phyloP scores from a whole-genome alignment of 148 eudicot species.

The Fallopia convolvulus region DNA sequence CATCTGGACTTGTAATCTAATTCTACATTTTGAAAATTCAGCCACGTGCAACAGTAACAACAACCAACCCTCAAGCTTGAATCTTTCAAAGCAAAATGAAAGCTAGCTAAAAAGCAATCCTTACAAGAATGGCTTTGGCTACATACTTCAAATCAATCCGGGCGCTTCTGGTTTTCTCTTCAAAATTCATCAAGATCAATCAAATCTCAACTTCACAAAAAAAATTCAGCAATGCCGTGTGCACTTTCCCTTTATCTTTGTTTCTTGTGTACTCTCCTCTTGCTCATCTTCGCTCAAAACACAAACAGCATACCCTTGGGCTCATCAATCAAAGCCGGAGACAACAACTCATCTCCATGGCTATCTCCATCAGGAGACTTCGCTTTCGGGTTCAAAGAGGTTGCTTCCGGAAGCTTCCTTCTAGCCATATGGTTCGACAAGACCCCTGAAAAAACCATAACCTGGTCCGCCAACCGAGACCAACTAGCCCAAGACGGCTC shows the following conservation, averaged over 20 bases:
- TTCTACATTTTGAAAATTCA: too few relatives aligned
- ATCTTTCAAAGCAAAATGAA: not conserved
- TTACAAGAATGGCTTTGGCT: not conserved
- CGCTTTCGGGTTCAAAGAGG: slow-evolving; percentile 10
- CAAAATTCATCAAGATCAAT: not conserved
- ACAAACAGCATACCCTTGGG: not conserved
- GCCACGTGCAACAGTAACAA: not conserved
- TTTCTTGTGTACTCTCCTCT: not conserved
- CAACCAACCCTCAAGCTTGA: not conserved
- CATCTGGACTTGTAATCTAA: too few relatives aligned
- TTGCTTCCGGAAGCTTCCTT: not conserved
- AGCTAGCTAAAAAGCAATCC: not conserved
- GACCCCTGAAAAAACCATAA: slow-evolving; percentile 14
- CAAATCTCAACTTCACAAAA: not conserved
- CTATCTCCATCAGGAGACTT: slow-evolving; percentile 13
- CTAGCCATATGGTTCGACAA: slow-evolving; percentile 22
- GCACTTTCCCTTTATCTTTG: not conserved
- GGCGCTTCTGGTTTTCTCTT: too few relatives aligned
- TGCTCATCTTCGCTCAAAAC: not conserved
- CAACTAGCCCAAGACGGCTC: slow-evolving; percentile 14
- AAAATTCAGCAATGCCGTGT: not conserved
- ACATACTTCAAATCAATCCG: too few relatives aligned
- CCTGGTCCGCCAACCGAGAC: slow-evolving; percentile 18
- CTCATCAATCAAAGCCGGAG: not conserved
- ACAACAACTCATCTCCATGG: not conserved